phyloP scores from a whole-genome alignment of 2,329 filamentous ascomycete species.

The Trichoderma breve region DNA sequence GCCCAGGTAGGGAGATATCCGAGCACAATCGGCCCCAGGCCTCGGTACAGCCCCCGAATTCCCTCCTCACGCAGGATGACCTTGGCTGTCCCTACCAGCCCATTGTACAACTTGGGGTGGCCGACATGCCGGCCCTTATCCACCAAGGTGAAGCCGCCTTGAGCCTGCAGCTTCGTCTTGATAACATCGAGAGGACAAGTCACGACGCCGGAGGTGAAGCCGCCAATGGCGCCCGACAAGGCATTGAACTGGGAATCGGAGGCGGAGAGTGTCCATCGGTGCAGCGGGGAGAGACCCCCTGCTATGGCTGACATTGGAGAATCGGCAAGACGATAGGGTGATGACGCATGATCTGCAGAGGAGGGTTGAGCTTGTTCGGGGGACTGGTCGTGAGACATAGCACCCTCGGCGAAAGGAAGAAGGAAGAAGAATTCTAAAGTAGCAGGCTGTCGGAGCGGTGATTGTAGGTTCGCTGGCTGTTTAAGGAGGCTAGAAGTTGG shows the following conservation, averaged over 20 bases:
- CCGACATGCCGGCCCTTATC: constrained; percentile 49
- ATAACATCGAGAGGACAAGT: constrained; percentile 98
- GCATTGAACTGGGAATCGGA: constrained; percentile 72
- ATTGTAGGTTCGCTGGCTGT: neutral
- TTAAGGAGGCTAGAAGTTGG: neutral
- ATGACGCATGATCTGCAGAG: constrained; percentile 38
- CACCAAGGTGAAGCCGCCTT: constrained; percentile 71
- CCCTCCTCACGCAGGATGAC: constrained; percentile 89
- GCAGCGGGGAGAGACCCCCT: constrained; percentile 43
- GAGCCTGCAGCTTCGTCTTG: constrained; percentile 96
- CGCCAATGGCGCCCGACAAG: constrained; percentile 81
- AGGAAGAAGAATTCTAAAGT: neutral
- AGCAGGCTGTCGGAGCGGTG: neutral
- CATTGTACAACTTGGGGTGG: constrained; percentile 69
- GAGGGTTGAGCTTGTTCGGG: constrained; percentile 35
- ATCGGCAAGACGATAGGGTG: constrained; percentile 36
- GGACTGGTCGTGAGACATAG: constrained; percentile 53
- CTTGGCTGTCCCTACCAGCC: constrained; percentile 79
- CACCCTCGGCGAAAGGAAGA: neutral
- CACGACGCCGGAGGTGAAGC: constrained; percentile 88
- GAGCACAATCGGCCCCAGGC: constrained; percentile 88
- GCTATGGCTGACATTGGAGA: constrained; percentile 33
- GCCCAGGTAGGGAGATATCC: constrained; percentile 98
- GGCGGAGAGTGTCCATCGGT: constrained; percentile 56
- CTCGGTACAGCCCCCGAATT: constrained; percentile 85